Base-by-base conservation (phyloP, 768 basidiomycete genomes). In the Sarcodon aspratus region DNA sequence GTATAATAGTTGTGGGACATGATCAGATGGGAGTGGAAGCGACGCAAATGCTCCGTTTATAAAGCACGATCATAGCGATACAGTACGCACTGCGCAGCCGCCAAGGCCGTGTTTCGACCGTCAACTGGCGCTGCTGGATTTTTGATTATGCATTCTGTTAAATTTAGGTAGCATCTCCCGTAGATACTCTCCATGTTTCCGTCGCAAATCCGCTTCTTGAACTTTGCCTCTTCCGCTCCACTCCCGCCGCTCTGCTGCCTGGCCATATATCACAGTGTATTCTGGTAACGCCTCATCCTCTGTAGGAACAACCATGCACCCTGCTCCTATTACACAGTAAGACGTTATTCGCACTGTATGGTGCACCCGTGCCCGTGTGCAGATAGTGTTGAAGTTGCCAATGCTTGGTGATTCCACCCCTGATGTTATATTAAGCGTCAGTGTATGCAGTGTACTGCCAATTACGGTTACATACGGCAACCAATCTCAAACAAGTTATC, bases 401-500 rank as follows among this genome's bases (percentile, higher is more conserved):
- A 97, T 75, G 3, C 80, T 73, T 2, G 87, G 88, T 13, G 77
- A 84, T 66, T 97, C 94, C 43, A 97, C 76, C 33, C 91, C 92
- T 96, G 58, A 11, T 7, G 40, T 44, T 11, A 31, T 36, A 38
- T 12, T 33, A 13, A 36, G 33, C 34, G 33, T 10, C 6, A 51
- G 10, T 17, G 27, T 36, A 33, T 18, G 27, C 40, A n/a, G 13
- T 13, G 40, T 15, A 13, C 40, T 17, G 11, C 13, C 5, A 27
- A 42, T 15, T 15, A 42, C 5, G 13, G 33, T 36, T 13, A 80
- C 88, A 53, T 59, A 95, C 95, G 84, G 63, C 85, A 90, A 17
- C 87, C 89, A 47, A 96, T 90, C 67, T 96, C 91, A 58, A 99
- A 95, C 50, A 93, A 69, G 63, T 97, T 97, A 52, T 88, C 81